Conservation (phyloP, 2,329 filamentous ascomycete species). For the Talaromyces piceae region DNA sequence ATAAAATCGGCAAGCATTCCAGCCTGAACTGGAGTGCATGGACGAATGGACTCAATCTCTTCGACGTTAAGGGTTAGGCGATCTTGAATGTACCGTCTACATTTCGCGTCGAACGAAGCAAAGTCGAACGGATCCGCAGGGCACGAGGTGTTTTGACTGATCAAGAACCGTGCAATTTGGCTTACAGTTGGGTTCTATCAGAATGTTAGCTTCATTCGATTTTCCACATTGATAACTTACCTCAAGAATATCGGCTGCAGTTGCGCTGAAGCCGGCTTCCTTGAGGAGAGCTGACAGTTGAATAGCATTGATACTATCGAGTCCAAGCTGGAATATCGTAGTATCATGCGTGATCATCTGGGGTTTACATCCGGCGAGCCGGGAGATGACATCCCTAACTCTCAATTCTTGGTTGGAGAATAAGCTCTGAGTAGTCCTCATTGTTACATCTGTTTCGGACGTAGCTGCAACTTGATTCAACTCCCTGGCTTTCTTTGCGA, state of each 20-base stretch:
- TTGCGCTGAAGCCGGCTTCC: conserved; percentile 49
- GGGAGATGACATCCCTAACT: conserved; percentile 52
- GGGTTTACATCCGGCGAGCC: conserved; percentile 48
- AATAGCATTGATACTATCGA: conserved; percentile 82
- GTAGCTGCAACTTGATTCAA: conserved; percentile 1
- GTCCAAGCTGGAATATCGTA: conserved; percentile 78
- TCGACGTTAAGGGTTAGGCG: conserved; percentile 23
- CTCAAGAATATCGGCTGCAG: conserved; percentile 68
- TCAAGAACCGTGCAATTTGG: conserved; percentile 24
- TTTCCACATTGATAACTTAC: conserved; percentile 18
- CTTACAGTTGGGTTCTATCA: conserved; percentile 29
- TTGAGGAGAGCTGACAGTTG: conserved; percentile 67
- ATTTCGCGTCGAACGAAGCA: conserved; percentile 41
- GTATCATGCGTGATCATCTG: conserved; percentile 51
- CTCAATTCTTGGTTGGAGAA: conserved; percentile 35
- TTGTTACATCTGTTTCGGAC: neutral
- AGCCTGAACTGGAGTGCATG: conserved; percentile 71
- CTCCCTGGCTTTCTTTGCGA: conserved; percentile 18
- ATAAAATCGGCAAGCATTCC: conserved; percentile 73
- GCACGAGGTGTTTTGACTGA: conserved; percentile 34
- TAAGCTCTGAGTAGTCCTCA: neutral
- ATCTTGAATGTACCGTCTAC: conserved; percentile 28
- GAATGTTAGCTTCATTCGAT: conserved; percentile 10
- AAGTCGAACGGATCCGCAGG: conserved; percentile 40
- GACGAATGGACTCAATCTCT: conserved; percentile 54